These are phyloP conservation scores for Dactylellina haptotyla DNA, from an alignment of 2,329 filamentous ascomycete species.

Conservation along the genomic window DNA sequence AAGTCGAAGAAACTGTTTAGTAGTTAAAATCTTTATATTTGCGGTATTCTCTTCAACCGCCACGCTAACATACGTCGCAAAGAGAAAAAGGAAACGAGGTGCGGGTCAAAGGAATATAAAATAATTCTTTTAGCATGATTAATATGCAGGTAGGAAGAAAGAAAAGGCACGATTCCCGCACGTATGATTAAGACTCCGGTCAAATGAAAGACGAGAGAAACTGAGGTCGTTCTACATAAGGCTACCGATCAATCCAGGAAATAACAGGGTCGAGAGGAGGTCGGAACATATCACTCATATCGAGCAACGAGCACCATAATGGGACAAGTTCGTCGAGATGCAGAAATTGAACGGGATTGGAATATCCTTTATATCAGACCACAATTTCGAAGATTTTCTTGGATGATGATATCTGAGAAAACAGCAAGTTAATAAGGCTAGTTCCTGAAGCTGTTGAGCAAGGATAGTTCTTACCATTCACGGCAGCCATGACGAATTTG, in stretches of 20 bases:
- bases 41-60: slow-evolving; percentile 51
- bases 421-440: background rate
- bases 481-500: slow-evolving; percentile 98
- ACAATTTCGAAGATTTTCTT: slow-evolving; percentile 97
- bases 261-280: slow-evolving; percentile 41
- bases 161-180: slow-evolving; percentile 53
- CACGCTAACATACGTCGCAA: slow-evolving; percentile 60
- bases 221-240: slow-evolving; percentile 53
- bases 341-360: slow-evolving; percentile 16
- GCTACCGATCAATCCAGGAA: slow-evolving; percentile 46
- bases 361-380: slow-evolving; percentile 80
- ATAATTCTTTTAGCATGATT: slow-evolving; percentile 55
- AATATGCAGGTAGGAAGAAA: slow-evolving; percentile 54
- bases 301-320: slow-evolving; percentile 12
- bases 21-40: slow-evolving; percentile 58
- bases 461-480: slow-evolving; percentile 78
- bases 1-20: slow-evolving; percentile 56
- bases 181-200: slow-evolving; percentile 52
- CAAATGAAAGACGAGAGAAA: slow-evolving; percentile 55
- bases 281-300: slow-evolving; percentile 28
- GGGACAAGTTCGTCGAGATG: slow-evolving; percentile 20
- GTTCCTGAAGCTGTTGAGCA: background rate
- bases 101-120: slow-evolving; percentile 55
- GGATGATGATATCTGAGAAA: slow-evolving; percentile 92
- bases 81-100: slow-evolving; percentile 57